phyloP scores from a whole-genome alignment of 768 basidiomycete species.

The Strobilomyces dryophilus region DNA sequence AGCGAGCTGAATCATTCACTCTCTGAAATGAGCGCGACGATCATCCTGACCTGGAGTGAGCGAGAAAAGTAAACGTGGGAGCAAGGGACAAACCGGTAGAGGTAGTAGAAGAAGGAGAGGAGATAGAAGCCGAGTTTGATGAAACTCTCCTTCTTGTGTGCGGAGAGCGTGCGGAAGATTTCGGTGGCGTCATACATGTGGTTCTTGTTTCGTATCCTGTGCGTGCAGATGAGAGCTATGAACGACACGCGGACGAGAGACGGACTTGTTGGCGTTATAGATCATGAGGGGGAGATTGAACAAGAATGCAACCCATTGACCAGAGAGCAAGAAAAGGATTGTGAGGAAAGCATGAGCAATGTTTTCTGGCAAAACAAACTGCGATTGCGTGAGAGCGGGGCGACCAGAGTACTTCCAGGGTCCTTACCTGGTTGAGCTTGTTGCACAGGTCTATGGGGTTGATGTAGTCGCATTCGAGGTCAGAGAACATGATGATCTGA shows the following conservation, averaged over 20 bases:
- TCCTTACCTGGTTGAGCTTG: conserved; percentile 87
- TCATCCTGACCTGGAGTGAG: conserved; percentile 57
- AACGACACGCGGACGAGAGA: conserved; percentile 7
- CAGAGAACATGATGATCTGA: conserved; percentile 99
- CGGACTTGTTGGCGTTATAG: conserved; percentile 94
- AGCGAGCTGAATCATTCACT: conserved; percentile 44
- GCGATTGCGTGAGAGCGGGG: conserved; percentile 2
- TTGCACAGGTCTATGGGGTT: conserved; percentile 99
- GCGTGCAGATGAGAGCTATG: not conserved
- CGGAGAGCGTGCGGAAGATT: conserved; percentile 91
- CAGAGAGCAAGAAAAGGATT: conserved; percentile 84
- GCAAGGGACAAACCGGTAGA: conserved; percentile 64
- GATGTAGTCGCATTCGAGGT: conserved; percentile 99
- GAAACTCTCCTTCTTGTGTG: conserved; percentile 95
- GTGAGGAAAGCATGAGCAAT: conserved; percentile 91
- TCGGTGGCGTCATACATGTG: conserved; percentile 99
- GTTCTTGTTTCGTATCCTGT: conserved; percentile 84
- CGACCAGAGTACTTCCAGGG: not conserved
- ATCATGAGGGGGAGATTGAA: conserved; percentile 85
- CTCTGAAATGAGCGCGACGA: conserved; percentile 80
- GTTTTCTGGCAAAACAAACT: conserved; percentile 99
- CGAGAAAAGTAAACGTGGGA: not conserved
- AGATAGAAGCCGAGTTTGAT: conserved; percentile 93
- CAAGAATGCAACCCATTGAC: conserved; percentile 92
- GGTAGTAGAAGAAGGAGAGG: conserved; percentile 88